Base-by-base conservation (phyloP, 2,329 filamentous ascomycete genomes). In the Fusarium miscanthi region DNA sequence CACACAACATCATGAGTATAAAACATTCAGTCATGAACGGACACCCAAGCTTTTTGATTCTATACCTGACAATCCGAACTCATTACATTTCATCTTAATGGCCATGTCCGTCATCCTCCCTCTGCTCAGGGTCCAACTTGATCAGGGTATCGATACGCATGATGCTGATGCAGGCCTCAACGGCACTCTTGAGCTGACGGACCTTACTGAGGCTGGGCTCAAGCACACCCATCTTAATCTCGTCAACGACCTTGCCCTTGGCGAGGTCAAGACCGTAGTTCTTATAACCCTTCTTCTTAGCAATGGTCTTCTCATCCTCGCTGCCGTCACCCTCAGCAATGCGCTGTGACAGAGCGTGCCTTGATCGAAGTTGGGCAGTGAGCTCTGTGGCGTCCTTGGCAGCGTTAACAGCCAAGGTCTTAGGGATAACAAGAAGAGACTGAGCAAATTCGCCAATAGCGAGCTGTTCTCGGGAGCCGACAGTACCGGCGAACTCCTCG, bases 111-210 rank as follows among this genome's bases (percentile, higher is more conserved):
- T 97, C 93, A 75, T 90, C 90, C 79, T 91, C 88, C 86, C 92
- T 89, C 86, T 73, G 72, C 74, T 98, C 94, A 23, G 95, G 95
- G 87, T 99, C 96, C 83, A 99, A 86, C 87, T 97, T 97, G 85
- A 99, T 98, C 84, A 99, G 88, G 74, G 96, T 98, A 86, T 99
- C 96, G 81, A 99, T 99, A 79, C 96, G 90, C 96, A 99, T 98
- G 82, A 99, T 98, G 80, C 94, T 93, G 83, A 99, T 97, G 84
- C 96, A 98, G 61, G 96, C 96, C 86, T 99, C 96, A 54, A 99
- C 96, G 33, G 96, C 96, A 84, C 93, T 97, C 92, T 99, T 99
- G 80, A 99, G 87, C 87, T 98, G 96, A 84, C 95, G 93, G 76
- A 99, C 90, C 88, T 99, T 99, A 89, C 95, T 98, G 87, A 99